Evolutionary conservation across 2,329 filamentous ascomycete genomes (phyloP).

Genomic region (Dactylellina sp.): DNA sequence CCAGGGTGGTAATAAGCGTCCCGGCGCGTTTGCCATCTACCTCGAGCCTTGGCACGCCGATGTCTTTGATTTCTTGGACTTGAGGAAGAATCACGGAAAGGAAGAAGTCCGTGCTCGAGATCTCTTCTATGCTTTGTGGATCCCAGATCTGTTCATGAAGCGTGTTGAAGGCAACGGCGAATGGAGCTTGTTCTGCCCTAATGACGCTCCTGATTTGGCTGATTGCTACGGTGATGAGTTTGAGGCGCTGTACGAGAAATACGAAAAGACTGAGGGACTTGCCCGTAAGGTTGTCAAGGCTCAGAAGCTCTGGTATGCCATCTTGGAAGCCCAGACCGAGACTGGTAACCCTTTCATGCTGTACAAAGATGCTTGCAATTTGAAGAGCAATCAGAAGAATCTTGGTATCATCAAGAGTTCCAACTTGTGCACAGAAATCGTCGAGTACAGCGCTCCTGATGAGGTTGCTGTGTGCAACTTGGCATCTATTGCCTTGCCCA

Average conservation of each 20-base stretch:
- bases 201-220: slow-evolving; percentile 92
- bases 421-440: slow-evolving; percentile 98
- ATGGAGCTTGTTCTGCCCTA: slow-evolving; percentile 98
- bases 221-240: slow-evolving; percentile 99
- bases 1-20: slow-evolving; percentile 98
- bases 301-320: slow-evolving; percentile 99
- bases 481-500: slow-evolving; percentile 90
- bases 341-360: slow-evolving; percentile 99
- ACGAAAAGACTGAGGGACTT: slow-evolving; percentile 82
- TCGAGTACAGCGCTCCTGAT: slow-evolving; percentile 96
- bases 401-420: slow-evolving; percentile 97
- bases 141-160: slow-evolving; percentile 99
- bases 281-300: slow-evolving; percentile 93
- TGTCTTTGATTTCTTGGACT: slow-evolving; percentile 95
- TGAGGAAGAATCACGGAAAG: slow-evolving; percentile 99
- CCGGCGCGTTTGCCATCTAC: slow-evolving; percentile 98
- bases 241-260: slow-evolving; percentile 90
- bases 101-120: slow-evolving; percentile 97
- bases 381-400: slow-evolving; percentile 99
- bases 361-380: slow-evolving; percentile 98
- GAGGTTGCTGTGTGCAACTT: slow-evolving; percentile 99
- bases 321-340: slow-evolving; percentile 97
- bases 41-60: slow-evolving; percentile 99
- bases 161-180: slow-evolving; percentile 95
- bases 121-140: slow-evolving; percentile 97